phyloP scores from a whole-genome alignment of 257 asterid genomes.

The Nicotiana undulata region DNA sequence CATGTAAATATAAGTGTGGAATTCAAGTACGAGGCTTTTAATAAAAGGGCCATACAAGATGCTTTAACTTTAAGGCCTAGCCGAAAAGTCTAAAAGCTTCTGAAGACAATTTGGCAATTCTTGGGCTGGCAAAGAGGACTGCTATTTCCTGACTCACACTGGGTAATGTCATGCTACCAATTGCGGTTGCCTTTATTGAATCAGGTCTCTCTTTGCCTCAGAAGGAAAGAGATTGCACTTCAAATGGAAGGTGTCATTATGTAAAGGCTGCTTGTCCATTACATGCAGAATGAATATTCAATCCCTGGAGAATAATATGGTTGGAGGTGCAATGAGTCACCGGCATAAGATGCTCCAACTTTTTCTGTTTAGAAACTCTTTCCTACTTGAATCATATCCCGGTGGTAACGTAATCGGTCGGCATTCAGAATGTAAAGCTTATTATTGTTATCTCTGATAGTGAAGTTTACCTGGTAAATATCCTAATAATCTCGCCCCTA shows the following conservation, averaged over 20 bases:
- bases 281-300: not conserved
- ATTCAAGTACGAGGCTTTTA: not conserved
- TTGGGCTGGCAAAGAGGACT: not conserved
- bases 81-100: not conserved
- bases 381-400: not conserved
- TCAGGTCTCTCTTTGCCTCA: not conserved
- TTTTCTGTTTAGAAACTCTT: not conserved
- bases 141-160: not conserved
- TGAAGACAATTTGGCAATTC: not conserved
- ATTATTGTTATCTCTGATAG: not conserved
- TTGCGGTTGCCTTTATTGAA: not conserved
- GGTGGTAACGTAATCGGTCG: not conserved
- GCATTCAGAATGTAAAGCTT: not conserved
- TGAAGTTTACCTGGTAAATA: not conserved
- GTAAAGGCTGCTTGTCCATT: not conserved
- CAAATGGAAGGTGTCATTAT: not conserved
- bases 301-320: not conserved
- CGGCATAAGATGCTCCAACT: not conserved
- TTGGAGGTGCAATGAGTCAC: conserved; percentile 1
- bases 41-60: not conserved
- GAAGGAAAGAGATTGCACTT: not conserved
- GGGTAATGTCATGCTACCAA: not conserved
- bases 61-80: not conserved
- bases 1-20: not conserved
- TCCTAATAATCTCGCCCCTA: not conserved